Base-by-base conservation (phyloP, 352 stramenopile genomes). In the Globisporangium cylindrosporum region DNA sequence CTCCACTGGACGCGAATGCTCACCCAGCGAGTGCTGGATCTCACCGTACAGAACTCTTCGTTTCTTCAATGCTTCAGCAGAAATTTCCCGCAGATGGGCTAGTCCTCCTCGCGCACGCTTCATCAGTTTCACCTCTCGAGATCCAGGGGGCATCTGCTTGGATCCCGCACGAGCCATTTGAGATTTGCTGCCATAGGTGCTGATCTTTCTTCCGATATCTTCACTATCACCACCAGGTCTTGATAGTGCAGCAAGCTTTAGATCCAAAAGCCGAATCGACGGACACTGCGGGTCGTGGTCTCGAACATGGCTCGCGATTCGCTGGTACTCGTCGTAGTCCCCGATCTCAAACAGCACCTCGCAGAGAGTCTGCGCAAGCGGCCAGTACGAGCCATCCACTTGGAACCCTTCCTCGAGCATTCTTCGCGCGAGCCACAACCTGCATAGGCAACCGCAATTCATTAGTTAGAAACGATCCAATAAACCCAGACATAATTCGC, bases 321-420 rank as follows among this genome's bases (percentile, higher is more conserved):
- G 78, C 10, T 75, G 41, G 64, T 87, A 92, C 29, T 75, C 83
- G 18, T 77, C 70, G 10, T 61, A 54, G 53, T 93, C 85, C 3
- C 81, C 80, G 25, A 93, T 77, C 22, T 78, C 66, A 38, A 76
- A 66, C 51, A 92, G 66, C 58, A 93, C 83, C 66, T 90, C 69
- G n/a, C 74, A 86, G 20, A 93, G 65, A 22, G 60, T 76, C 61
- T 85, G 73, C 1, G 85, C 71, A 20, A 93, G 66, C 32, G 83
- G 83, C 85, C 85, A 92, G 64, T 91, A 91, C 29, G 76, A 82
- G 0, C 65, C 62, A 51, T 93, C 85, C 41, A 84, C 70, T 43
- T 82, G 76, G 20, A 86, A 67, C 0, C 85, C 85, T 60, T 88
- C 74, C 51, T 93, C 85, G 18, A 93, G 64, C 38, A 80, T 75